These are phyloP conservation scores for Mycena leptocephala DNA, from an alignment of 768 basidiomycete genomes.

Conservation along the genomic window DNA sequence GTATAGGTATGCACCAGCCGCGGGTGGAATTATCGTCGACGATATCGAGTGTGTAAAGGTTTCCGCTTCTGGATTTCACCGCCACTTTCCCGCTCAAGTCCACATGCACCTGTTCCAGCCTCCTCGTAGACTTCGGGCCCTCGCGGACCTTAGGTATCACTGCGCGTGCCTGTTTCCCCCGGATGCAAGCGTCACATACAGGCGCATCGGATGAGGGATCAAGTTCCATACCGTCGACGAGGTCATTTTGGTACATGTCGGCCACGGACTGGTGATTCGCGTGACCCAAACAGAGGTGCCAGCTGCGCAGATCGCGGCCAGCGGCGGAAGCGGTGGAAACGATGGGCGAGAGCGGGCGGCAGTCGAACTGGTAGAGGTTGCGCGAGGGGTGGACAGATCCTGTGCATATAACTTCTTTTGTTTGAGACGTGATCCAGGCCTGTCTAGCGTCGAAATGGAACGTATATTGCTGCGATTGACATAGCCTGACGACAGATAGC, in stretches of 20 bases:
- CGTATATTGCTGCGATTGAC: neutral
- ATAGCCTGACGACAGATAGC: neutral
- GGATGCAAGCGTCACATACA: conserved; percentile 45
- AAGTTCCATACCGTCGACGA: conserved; percentile 21
- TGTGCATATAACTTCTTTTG: neutral
- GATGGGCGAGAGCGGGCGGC: neutral
- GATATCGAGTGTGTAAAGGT: conserved; percentile 51
- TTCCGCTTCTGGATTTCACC: conserved; percentile 42
- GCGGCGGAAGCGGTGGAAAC: neutral
- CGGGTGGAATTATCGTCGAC: conserved; percentile 50
- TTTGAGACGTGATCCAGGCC: neutral
- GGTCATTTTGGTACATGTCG: neutral
- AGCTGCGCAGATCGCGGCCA: neutral
- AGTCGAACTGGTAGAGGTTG: conserved; percentile 6
- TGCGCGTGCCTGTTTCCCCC: conserved; percentile 55
- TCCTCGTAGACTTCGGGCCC: conserved; percentile 37
- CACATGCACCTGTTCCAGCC: conserved; percentile 48
- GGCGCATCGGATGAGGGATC: neutral
- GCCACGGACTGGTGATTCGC: neutral
- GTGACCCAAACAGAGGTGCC: neutral
- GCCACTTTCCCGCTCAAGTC: conserved; percentile 44
- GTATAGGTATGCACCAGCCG: conserved; percentile 52
- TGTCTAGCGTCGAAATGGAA: neutral
- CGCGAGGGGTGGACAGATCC: conserved; percentile 13
- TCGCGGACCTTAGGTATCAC: conserved; percentile 49